These are phyloP conservation scores for Neonectria ditissima DNA, from an alignment of 2,329 filamentous ascomycete genomes.

Conservation along the genomic window DNA sequence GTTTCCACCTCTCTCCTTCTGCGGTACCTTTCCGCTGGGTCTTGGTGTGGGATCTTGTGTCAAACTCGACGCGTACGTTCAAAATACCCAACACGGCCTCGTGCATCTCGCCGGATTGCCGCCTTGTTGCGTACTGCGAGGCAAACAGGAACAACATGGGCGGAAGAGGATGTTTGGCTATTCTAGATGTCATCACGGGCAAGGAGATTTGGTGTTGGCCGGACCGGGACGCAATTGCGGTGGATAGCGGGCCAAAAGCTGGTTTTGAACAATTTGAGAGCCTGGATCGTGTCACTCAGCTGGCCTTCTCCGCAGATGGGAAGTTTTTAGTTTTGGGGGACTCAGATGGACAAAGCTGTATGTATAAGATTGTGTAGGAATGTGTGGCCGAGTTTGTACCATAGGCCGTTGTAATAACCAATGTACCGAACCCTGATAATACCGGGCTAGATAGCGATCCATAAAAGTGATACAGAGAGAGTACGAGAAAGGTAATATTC, in stretches of 20 bases:
- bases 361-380: slow-evolving; percentile 50
- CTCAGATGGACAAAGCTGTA: slow-evolving; percentile 48
- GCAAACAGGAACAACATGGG: slow-evolving; percentile 48
- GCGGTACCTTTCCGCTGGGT: slow-evolving; percentile 50
- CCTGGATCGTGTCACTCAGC: slow-evolving; percentile 51
- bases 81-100: slow-evolving; percentile 54
- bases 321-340: slow-evolving; percentile 52
- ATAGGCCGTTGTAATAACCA: neutral
- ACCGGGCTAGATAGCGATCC: neutral
- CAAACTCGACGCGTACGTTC: slow-evolving; percentile 52
- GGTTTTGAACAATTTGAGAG: slow-evolving; percentile 50
- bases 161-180: slow-evolving; percentile 49
- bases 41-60: slow-evolving; percentile 55
- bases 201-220: slow-evolving; percentile 55
- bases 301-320: slow-evolving; percentile 54
- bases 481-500: neutral
- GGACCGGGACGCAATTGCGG: slow-evolving; percentile 45
- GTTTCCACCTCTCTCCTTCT: slow-evolving; percentile 48
- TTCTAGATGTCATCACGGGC: slow-evolving; percentile 54
- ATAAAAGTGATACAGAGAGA: neutral
- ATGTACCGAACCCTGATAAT: neutral
- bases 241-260: slow-evolving; percentile 36
- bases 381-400: neutral
- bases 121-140: slow-evolving; percentile 56
- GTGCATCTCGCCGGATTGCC: slow-evolving; percentile 56